Evolutionary conservation across 257 asterid species (phyloP), one percentile per base, ranked within the genome.

Genomic region (Dorcoceras hygrometricum): DNA sequence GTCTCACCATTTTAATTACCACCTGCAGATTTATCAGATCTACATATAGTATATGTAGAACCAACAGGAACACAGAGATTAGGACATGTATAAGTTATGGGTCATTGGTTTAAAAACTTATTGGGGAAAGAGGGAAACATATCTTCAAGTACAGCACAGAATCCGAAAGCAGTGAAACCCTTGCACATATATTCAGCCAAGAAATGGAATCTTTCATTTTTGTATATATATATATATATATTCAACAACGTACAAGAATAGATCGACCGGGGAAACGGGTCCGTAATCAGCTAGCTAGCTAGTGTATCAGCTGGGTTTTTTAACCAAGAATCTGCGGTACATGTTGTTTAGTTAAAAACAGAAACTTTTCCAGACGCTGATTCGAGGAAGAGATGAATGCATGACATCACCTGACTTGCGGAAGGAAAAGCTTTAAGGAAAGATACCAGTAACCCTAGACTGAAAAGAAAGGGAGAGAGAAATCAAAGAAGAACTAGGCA

Each of bases 1-100:
- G 79, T 51, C 83, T 76, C 78, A 81, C 86, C 84, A 81, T 81
- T 63, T 54, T 46, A 65, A 23, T 62, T 9, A 7, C 8, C 48
- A 10, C 67, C 67, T 62, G 12, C 55, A 62, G 20, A 61, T n/a
- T 31, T 8, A 6, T 31, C 8, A 31, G n/a, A n/a, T n/a, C n/a
- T n/a, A n/a, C n/a, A n/a, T n/a, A n/a, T n/a, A n/a, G n/a, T n/a
- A 39, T 39, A 1, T 11, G 3, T 39, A 39, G n/a, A 39, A 3
- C 50, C 50, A 39, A 12, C 50, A 39, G 5, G 14, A 11, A 39
- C 50, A 0, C 39, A 8, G 7, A 8, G 7, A 34, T 36, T 36
- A 36, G 48, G 48, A 36, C 48, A 23, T n/a, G n/a, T n/a, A n/a
- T 4, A 34, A 7, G 43, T 18, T n/a, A 62, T 62, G 67, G 67